Conservation (phyloP, 768 basidiomycete species). For the Leccinum incarnatum region DNA sequence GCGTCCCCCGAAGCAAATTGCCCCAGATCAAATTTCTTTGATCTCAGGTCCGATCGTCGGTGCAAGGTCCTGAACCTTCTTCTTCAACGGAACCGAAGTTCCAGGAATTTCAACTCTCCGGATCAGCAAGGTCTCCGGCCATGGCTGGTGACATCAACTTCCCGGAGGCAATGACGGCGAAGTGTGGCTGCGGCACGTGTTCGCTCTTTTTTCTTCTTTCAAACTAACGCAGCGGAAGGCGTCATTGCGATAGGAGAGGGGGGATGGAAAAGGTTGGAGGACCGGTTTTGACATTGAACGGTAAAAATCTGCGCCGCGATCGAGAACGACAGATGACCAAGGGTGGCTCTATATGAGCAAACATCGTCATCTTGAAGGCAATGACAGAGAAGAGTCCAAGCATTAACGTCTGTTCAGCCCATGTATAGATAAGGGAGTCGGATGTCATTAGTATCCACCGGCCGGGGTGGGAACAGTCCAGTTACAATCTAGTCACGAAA, state of each 20-base stretch:
- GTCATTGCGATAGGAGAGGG: slow-evolving; percentile 50
- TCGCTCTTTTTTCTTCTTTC: slow-evolving; percentile 34
- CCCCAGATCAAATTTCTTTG: slow-evolving; percentile 64
- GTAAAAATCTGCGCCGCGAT: neutral
- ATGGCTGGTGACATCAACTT: slow-evolving; percentile 61
- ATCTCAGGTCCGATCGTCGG: slow-evolving; percentile 77
- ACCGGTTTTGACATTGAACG: neutral
- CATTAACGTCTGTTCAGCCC: neutral
- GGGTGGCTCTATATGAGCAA: neutral
- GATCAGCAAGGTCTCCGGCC: slow-evolving; percentile 59
- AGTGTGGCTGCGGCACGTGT: slow-evolving; percentile 48
- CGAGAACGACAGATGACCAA: neutral
- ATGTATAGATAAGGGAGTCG: neutral
- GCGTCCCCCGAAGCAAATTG: slow-evolving; percentile 48
- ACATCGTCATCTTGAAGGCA: neutral
- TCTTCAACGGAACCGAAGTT: slow-evolving; percentile 54
- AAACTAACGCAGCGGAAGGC: slow-evolving; percentile 55
- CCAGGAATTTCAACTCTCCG: slow-evolving; percentile 58
- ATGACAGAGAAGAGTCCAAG: neutral
- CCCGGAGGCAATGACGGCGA: slow-evolving; percentile 55
- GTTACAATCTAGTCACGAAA: neutral
- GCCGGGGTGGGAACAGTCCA: neutral
- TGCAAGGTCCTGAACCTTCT: slow-evolving; percentile 59
- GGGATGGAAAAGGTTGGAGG: slow-evolving; percentile 68
- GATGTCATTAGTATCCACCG: neutral